phyloP scores from a whole-genome alignment of 1,139 yeast genomes.

The Lodderomyces metapsilosis region DNA sequence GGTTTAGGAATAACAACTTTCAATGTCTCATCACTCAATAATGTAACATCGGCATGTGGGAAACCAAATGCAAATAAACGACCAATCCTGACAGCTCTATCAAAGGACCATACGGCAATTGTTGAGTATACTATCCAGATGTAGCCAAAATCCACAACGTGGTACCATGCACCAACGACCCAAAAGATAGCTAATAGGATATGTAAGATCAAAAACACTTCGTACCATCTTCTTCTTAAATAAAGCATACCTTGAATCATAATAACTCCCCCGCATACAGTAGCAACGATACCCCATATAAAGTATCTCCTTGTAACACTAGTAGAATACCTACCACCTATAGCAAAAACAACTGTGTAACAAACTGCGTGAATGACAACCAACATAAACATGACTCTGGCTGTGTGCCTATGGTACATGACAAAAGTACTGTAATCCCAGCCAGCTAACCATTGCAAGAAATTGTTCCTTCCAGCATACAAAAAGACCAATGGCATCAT shows the following conservation, averaged over 20 bases:
- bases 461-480: conserved; percentile 45
- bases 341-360: conserved; percentile 25
- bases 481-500: conserved; percentile 34
- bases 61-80: conserved; percentile 38
- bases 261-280: conserved; percentile 34
- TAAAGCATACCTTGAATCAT: conserved; percentile 36
- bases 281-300: conserved; percentile 31
- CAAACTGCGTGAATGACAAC: conserved; percentile 40
- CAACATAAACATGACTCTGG: conserved; percentile 29
- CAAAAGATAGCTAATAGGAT: conserved; percentile 41
- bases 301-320: conserved; percentile 21
- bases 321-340: conserved; percentile 13
- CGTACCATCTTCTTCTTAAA: conserved; percentile 45
- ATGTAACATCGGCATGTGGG: conserved; percentile 33
- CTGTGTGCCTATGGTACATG: conserved; percentile 39
- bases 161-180: conserved; percentile 43
- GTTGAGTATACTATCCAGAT: conserved; percentile 38
- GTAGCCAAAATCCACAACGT: conserved; percentile 41
- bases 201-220: conserved; percentile 40
- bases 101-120: conserved; percentile 44
- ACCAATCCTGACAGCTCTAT: conserved; percentile 36
- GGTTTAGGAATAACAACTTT: conserved; percentile 43
- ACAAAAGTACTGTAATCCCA: conserved; percentile 38
- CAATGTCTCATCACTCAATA: conserved; percentile 39
- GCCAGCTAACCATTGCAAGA: conserved; percentile 41